Evolutionary conservation across 208 protist genomes (phyloP).

Genomic region (Phytomonas serpens): DNA sequence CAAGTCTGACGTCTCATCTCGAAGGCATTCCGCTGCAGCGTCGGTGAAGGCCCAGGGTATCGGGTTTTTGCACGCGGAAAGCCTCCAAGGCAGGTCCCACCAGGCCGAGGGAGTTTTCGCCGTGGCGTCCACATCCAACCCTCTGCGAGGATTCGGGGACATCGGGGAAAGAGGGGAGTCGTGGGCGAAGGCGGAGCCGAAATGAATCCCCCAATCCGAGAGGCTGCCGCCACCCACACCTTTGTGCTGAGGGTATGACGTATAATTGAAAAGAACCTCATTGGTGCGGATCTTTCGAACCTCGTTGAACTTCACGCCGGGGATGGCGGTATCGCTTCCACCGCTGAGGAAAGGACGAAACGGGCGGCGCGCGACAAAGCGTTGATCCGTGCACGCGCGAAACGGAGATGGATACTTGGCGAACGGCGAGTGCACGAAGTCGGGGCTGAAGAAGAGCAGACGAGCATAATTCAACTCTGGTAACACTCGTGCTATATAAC

Average conservation of each 20-base stretch:
- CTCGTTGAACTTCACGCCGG: background rate
- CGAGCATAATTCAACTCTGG: constrained; percentile 13
- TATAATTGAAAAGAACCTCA: constrained; percentile 23
- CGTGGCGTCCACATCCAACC: background rate
- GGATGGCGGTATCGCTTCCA: constrained; percentile 14
- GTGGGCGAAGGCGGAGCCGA: constrained; percentile 13
- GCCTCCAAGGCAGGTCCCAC: constrained; percentile 19
- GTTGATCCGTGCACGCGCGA: background rate
- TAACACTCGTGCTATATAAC: constrained; percentile 1
- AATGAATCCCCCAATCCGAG: constrained; percentile 63
- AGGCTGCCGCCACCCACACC: constrained; percentile 46
- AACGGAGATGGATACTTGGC: background rate
- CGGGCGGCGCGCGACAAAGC: constrained; percentile 7
- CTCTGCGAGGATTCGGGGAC: background rate
- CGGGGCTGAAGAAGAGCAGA: constrained; percentile 29
- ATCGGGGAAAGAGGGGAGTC: too few species aligned
- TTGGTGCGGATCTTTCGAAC: background rate
- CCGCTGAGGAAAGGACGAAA: constrained; percentile 14
- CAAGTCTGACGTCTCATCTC: constrained; percentile 14
- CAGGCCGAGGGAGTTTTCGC: constrained; percentile 13
- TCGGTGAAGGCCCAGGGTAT: constrained; percentile 69
- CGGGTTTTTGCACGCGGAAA: constrained; percentile 30
- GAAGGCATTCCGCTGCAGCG: constrained; percentile 14
- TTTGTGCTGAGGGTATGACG: constrained; percentile 30
- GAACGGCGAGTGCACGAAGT: constrained; percentile 19